Evolutionary conservation across 805 yeast genomes (phyloP).

Genomic region (Kluyveromyces starmeri): DNA sequence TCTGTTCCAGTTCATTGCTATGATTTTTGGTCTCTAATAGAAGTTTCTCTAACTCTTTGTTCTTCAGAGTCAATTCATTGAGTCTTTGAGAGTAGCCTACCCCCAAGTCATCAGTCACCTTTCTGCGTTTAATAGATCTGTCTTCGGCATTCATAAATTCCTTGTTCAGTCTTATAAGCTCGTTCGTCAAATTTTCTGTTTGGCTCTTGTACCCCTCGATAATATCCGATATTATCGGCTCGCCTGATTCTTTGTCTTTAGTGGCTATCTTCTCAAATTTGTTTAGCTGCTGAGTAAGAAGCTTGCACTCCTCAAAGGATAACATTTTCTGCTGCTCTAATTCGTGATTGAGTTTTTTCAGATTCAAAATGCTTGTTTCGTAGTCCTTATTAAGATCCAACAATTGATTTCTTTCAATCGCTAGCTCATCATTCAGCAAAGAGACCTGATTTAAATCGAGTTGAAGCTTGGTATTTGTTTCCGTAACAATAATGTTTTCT

Average conservation of each 20-base stretch:
- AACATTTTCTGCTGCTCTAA: constrained; percentile 43
- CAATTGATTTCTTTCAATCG: constrained; percentile 33
- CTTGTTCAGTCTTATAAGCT: constrained; percentile 28
- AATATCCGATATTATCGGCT: constrained; percentile 25
- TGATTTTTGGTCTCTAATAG: constrained; percentile 32
- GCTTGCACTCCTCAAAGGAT: constrained; percentile 49
- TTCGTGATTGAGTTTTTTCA: constrained; percentile 32
- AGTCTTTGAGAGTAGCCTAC: constrained; percentile 25
- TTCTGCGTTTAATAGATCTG: constrained; percentile 22
- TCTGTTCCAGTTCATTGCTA: constrained; percentile 30
- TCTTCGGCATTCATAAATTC: constrained; percentile 14
- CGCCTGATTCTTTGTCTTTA: constrained; percentile 11
- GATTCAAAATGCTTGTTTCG: constrained; percentile 21
- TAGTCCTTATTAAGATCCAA: constrained; percentile 21
- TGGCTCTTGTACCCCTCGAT: constrained; percentile 50
- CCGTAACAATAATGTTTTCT: constrained; percentile 30
- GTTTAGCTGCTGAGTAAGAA: constrained; percentile 48
- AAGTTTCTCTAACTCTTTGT: constrained; percentile 31
- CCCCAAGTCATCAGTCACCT: constrained; percentile 20
- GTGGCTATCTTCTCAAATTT: constrained; percentile 27
- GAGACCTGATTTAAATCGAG: constrained; percentile 20
- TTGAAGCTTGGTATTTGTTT: constrained; percentile 24
- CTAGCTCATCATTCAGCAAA: constrained; percentile 27
- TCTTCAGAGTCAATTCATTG: constrained; percentile 34
- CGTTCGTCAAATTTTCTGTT: constrained; percentile 36